Conservation (phyloP, 257 asterid genomes). For the Ehretia macrophylla region DNA sequence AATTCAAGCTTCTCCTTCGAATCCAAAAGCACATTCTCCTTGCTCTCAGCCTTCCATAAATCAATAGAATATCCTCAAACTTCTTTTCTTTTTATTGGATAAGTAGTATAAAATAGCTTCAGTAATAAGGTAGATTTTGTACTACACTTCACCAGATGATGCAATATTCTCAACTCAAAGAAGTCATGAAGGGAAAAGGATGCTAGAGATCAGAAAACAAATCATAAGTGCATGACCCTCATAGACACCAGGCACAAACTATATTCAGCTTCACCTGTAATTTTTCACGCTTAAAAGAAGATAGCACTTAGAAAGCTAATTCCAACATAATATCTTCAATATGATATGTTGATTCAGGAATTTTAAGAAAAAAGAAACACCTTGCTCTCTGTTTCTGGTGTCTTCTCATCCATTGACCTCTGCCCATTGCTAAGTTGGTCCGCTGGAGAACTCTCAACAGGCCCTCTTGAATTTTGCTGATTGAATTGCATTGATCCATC, state of each 20-base stretch:
- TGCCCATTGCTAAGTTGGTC: conserved; percentile 83
- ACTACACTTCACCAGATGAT: too few species aligned
- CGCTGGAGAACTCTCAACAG: conserved; percentile 75
- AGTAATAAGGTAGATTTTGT: not conserved
- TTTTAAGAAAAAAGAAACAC: conserved; percentile 21
- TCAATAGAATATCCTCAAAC: too few species aligned
- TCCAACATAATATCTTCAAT: too few species aligned
- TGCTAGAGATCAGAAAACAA: not conserved
- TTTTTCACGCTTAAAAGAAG: too few species aligned
- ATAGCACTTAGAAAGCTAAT: too few species aligned
- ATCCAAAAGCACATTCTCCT: conserved; percentile 74
- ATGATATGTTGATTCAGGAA: too few species aligned
- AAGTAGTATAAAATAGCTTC: too few species aligned
- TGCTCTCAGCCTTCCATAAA: conserved; percentile 56
- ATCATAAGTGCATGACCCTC: not conserved
- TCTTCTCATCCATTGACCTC: conserved; percentile 28
- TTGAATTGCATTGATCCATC: conserved; percentile 61
- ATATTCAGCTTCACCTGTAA: too few species aligned
- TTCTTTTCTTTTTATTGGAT: too few species aligned
- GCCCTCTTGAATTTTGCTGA: conserved; percentile 65
- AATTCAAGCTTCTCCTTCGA: conserved; percentile 92
- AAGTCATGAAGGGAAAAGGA: too few species aligned
- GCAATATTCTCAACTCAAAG: too few species aligned
- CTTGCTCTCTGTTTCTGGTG: conserved; percentile 50
- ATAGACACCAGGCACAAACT: too few species aligned